These are phyloP conservation scores for Umbelopsis sp. DNA, from an alignment of 371 early-diverging fungal genomes.

Conservation along the genomic window DNA sequence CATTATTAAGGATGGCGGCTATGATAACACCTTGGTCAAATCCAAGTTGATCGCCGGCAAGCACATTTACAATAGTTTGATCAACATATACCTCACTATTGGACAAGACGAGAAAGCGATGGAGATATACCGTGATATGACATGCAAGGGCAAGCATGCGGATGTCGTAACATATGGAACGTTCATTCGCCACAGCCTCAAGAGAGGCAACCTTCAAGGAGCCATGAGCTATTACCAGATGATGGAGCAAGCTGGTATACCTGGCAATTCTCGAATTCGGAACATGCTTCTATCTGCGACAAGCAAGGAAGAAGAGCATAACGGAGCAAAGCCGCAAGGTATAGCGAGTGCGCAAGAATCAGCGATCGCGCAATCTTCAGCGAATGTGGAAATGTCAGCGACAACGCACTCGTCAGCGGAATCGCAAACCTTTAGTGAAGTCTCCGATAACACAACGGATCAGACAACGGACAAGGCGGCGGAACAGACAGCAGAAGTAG, in stretches of 20 bases:
- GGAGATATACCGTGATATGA: conserved; percentile 7
- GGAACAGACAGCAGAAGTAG: no score
- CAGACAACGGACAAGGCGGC: no score
- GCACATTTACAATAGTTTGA: conserved; percentile 11
- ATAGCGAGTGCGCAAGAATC: no score
- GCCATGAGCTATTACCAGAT: conserved; percentile 13
- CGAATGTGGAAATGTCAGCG: no score
- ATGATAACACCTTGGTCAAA: background rate
- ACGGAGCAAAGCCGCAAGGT: no score
- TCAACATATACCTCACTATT: conserved; percentile 6
- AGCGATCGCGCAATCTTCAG: no score
- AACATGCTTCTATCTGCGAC: conserved; percentile 11
- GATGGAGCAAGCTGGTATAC: conserved; percentile 16
- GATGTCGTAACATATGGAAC: conserved; percentile 5
- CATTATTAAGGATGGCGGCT: background rate
- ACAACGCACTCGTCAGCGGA: no score
- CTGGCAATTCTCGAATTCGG: background rate
- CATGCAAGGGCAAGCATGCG: background rate
- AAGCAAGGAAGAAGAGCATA: no score
- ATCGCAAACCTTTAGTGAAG: no score
- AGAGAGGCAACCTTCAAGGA: background rate
- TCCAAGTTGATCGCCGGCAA: background rate
- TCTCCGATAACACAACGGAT: no score
- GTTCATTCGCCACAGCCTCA: background rate
- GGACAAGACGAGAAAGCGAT: conserved; percentile 11